phyloP scores from a whole-genome alignment of 2,329 filamentous ascomycete genomes.

The Bertia moriformis region DNA sequence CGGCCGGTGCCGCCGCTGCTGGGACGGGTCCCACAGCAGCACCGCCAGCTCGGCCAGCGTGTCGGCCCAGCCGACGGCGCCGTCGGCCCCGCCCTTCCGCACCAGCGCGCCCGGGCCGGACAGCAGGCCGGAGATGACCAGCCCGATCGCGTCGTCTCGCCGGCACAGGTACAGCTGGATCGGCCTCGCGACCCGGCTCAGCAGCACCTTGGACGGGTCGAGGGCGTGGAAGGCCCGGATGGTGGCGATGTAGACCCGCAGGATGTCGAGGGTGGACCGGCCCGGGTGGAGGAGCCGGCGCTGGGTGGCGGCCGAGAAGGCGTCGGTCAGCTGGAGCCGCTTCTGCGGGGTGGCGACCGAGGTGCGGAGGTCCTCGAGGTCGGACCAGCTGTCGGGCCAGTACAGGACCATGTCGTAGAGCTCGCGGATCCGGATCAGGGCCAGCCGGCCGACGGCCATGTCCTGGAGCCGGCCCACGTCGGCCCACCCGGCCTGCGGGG shows the following conservation, averaged over 20 bases:
- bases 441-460: conserved; percentile 53
- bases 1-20: conserved; percentile 32
- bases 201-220: conserved; percentile 63
- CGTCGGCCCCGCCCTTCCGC: conserved; percentile 15
- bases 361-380: conserved; percentile 59
- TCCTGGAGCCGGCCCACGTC: conserved; percentile 59
- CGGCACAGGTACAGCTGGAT: conserved; percentile 65
- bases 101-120: conserved; percentile 44
- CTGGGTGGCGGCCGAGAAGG: conserved; percentile 52
- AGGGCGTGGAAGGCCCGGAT: conserved; percentile 64
- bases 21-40: conserved; percentile 46
- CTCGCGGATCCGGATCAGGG: conserved; percentile 53
- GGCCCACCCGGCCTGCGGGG: conserved; percentile 25
- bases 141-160: conserved; percentile 62
- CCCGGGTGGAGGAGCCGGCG: conserved; percentile 60
- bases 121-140: conserved; percentile 62
- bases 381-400: conserved; percentile 60
- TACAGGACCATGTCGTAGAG: conserved; percentile 66
- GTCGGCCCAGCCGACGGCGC: background rate
- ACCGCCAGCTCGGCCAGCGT: conserved; percentile 49
- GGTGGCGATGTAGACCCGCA: conserved; percentile 66
- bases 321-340: conserved; percentile 55
- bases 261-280: conserved; percentile 59
- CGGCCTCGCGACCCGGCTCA: conserved; percentile 59
- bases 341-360: conserved; percentile 55